Percentiles rank a stretch among this genome's conserved stretches.
Conservation (phyloP, 163 green algal species). For the Chloromonas sp. region DNA sequence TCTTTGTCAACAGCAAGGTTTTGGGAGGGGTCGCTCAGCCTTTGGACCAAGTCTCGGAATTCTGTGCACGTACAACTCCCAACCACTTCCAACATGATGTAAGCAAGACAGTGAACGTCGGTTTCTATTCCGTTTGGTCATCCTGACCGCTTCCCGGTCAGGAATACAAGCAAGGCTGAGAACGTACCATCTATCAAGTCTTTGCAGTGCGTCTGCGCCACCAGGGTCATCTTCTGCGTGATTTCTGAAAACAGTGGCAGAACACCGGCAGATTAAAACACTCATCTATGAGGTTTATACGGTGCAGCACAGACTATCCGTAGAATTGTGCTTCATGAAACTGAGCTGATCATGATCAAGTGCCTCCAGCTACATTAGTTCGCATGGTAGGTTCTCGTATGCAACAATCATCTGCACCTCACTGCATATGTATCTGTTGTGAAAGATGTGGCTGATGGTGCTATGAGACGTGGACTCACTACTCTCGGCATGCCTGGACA, state of each 20-base stretch:
- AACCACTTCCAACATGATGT: no score
- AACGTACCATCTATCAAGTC: not conserved
- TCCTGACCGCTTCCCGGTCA: not conserved
- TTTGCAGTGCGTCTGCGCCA: slow-evolving; percentile 4
- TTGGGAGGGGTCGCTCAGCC: no score
- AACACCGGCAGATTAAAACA: not conserved
- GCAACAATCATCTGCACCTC: not conserved
- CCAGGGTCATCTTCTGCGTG: not conserved
- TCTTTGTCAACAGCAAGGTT: no score
- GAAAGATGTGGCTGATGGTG: not conserved
- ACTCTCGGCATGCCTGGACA: not conserved
- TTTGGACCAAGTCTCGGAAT: no score
- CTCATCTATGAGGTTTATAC: no score
- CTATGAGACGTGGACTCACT: not conserved
- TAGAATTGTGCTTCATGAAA: not conserved
- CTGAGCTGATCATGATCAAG: not conserved
- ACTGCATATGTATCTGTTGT: not conserved
- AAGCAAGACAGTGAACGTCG: no score
- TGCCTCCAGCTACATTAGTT: not conserved
- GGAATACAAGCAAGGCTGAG: not conserved
- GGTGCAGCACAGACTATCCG: no score
- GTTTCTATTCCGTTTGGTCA: not conserved
- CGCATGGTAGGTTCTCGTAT: no score
- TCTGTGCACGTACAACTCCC: no score
- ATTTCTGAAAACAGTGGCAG: not conserved